Evolutionary conservation across 2,329 filamentous ascomycete species (phyloP), one percentile per base, ranked within the genome.

Genomic region (Zymoseptoria crescenta): DNA sequence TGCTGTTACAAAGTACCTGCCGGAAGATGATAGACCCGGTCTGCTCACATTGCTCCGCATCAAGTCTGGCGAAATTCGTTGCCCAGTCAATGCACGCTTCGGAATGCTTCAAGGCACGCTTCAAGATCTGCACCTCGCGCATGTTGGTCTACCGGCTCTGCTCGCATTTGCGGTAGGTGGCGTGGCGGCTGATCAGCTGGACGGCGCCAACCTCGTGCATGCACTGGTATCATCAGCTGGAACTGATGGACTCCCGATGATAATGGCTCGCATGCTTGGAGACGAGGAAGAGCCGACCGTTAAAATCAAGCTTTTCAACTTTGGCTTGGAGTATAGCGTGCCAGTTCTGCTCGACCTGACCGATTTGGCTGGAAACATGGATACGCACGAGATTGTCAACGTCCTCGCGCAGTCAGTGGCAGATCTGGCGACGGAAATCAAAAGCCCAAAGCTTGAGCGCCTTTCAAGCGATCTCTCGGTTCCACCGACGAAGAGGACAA

Each of bases 231-330:
- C 76, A 3, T 64, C 72, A 19, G 62, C 73, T 45, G 68, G 68
- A 7, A 65, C 69, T 8, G 76, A 78, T 21, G 71, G 72, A 27
- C 75, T 83, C 1, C 85, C 87, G 0, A 89, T 92, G 64, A 73
- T 97, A 56, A 96, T 96, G 86, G 84, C 89, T 60, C 84, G 94
- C 54, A 88, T 96, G 76, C 89, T 99, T 64, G 91, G 91, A 0
- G 92, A 97, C 70, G 93, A 97, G 71, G 89, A 95, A 75, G 93
- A 97, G 64, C 93, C 95, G 0, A 86, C 90, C 6, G 79, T 96
- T 65, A 96, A 95, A 72, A 73, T 96, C 59, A 95, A 96, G 71
- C 76, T 97, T 49, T 89, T 88, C 73, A 91, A 96, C 62, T 67
- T 96, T 4, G 87, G 85, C 60, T 74, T 91, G n/a, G 95, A 99